These are phyloP conservation scores for Pleurotus ostreatus DNA, from an alignment of 768 basidiomycete species.

Conservation along the genomic window DNA sequence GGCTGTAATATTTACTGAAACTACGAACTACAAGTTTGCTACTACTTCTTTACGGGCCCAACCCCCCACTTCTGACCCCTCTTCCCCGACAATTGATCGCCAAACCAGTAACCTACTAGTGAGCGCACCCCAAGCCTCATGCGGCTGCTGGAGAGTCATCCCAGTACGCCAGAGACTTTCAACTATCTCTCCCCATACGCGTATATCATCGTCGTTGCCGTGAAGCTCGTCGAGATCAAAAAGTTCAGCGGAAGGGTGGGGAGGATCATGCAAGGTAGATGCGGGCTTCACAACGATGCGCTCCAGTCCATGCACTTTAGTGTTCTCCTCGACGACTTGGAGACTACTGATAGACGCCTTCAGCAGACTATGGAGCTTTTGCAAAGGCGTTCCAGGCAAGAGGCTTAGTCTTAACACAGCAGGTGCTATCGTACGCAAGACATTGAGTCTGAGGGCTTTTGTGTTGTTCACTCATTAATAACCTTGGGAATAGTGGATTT, in stretches of 20 bases:
- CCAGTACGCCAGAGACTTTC: slow-evolving; percentile 53
- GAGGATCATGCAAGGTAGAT: slow-evolving; percentile 16
- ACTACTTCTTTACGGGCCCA: slow-evolving; percentile 48
- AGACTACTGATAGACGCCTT: slow-evolving; percentile 22
- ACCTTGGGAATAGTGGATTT: background rate
- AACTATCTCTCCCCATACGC: slow-evolving; percentile 47
- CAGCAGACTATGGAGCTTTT: slow-evolving; percentile 27
- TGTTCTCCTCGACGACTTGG: slow-evolving; percentile 21
- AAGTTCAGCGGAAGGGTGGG: slow-evolving; percentile 29
- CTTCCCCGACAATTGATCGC: slow-evolving; percentile 41
- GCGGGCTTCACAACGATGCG: background rate
- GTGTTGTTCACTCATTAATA: slow-evolving; percentile 9
- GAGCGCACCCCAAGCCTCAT: slow-evolving; percentile 44
- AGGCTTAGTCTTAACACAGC: slow-evolving; percentile 33
- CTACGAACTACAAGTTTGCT: slow-evolving; percentile 13
- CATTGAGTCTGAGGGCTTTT: slow-evolving; percentile 11
- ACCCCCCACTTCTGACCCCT: slow-evolving; percentile 37
- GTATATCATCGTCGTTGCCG: slow-evolving; percentile 19
- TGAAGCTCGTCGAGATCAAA: slow-evolving; percentile 26
- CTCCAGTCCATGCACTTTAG: background rate
- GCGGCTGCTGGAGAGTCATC: slow-evolving; percentile 34
- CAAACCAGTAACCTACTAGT: slow-evolving; percentile 54
- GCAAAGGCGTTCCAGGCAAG: slow-evolving; percentile 21
- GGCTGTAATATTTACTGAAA: background rate
- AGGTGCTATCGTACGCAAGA: slow-evolving; percentile 16